Evolutionary conservation across 2,329 filamentous ascomycete species (phyloP).

Genomic region (Venturia aucupariae): DNA sequence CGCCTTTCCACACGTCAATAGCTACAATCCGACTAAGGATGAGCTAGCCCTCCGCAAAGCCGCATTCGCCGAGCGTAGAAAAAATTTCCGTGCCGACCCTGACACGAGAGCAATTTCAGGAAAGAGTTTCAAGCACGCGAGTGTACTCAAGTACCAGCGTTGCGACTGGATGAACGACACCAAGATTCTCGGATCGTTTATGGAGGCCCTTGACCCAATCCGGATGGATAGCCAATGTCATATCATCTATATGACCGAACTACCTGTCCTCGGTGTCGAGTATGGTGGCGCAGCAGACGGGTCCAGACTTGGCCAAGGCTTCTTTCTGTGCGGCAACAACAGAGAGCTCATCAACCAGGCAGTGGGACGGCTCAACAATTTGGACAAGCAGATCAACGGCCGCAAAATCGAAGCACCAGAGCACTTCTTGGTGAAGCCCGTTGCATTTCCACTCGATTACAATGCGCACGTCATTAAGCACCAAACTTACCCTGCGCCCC

Average conservation of each 20-base stretch:
- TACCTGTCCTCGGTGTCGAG: background rate
- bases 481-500: background rate
- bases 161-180: background rate
- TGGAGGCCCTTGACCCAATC: slow-evolving; percentile 9
- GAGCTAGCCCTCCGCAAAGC: background rate
- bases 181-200: slow-evolving; percentile 1
- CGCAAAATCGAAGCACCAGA: background rate
- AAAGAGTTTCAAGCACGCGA: background rate
- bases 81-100: background rate
- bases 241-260: background rate
- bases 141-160: background rate
- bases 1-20: background rate
- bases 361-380: background rate
- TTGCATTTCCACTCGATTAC: background rate
- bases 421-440: slow-evolving; percentile 8
- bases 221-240: slow-evolving; percentile 8
- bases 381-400: background rate
- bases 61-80: background rate
- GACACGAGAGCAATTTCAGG: background rate
- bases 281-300: background rate
- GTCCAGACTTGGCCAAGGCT: background rate
- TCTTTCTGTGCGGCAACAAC: slow-evolving; percentile 8
- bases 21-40: background rate
- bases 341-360: background rate
- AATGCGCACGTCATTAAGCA: background rate